Evolutionary conservation across 2,329 filamentous ascomycete genomes (phyloP).

Genomic region (Diplodia corticola): DNA sequence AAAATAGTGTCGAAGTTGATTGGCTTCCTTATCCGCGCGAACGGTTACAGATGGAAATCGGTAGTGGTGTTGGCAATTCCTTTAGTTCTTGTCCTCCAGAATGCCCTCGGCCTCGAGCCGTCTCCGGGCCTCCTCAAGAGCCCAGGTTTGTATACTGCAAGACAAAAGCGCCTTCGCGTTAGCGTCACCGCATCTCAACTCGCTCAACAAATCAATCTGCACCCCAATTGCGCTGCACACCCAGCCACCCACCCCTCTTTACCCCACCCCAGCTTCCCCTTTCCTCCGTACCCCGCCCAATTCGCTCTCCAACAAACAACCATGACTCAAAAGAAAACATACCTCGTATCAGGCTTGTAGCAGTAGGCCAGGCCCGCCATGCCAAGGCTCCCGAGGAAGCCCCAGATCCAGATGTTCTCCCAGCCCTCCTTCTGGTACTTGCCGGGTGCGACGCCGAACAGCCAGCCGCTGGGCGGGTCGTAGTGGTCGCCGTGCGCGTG

Average conservation of each 20-base stretch:
- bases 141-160: conserved; percentile 96
- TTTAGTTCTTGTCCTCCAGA: conserved; percentile 62
- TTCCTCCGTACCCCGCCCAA: neutral
- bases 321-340: conserved; percentile 50
- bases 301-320: neutral
- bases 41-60: neutral
- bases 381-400: conserved; percentile 76
- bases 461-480: conserved; percentile 87
- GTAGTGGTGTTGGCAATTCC: neutral
- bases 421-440: conserved; percentile 96
- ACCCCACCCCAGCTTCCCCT: neutral
- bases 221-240: too few species aligned
- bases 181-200: neutral
- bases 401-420: conserved; percentile 84
- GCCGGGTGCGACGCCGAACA: conserved; percentile 90
- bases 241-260: neutral
- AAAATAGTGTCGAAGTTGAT: neutral
- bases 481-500: conserved; percentile 65
- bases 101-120: conserved; percentile 96
- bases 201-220: neutral
- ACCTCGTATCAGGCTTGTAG: conserved; percentile 99
- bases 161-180: neutral
- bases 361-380: conserved; percentile 79
- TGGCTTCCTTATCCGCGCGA: neutral
- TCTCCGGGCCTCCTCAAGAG: conserved; percentile 91